Base-by-base conservation (phyloP, 768 basidiomycete genomes). In the Lyophyllum shimeji region DNA sequence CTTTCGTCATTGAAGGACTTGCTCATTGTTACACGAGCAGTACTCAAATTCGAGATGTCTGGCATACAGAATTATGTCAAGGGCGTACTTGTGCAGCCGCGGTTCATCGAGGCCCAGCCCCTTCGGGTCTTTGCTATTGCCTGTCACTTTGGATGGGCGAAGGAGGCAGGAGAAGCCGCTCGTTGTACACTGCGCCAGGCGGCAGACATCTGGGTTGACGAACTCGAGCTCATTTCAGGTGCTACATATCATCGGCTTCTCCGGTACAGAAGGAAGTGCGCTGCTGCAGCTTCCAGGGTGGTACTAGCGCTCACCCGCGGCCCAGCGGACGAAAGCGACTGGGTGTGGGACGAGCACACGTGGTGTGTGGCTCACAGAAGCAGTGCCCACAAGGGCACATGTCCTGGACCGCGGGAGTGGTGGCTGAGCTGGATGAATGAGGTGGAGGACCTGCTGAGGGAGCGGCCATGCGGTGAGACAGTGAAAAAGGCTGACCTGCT, bases 21-120 rank as follows among this genome's bases (percentile, higher is more conserved):
- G 40, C 74, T 74, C 64, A 64, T 65, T 17, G 75, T 77, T 56
- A 68, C 74, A 42, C 74, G 76, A 45, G 76, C 80, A 2, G 82
- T 76, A 2, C 69, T 72, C 60, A 83, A 81, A 65, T 82, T 78
- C 63, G 78, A 80, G 47, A 79, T 82, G 76, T 74, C 75, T 53
- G 73, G 71, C 17, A 66, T 81, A 4, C 68, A 76, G 54, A 69
- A 67, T 43, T 60, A 69, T 56, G 43, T 74, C 31, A 61, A 62
- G 50, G 56, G 56, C 17, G 62, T 70, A 25, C 67, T 78, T 31
- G 44, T 71, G 8, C 60, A 66, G 8, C 67, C 69, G 12, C 71
- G 69, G 15, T 76, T 75, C 53, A 62, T 73, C 31, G 71, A 71
- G 49, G 59, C 70, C 3, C 69, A 74, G 49, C 74, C 74, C 20